Evolutionary conservation across 208 protist genomes (phyloP), one percentile per base, ranked within the genome.

Genomic region (Leishmania tarentolae): DNA sequence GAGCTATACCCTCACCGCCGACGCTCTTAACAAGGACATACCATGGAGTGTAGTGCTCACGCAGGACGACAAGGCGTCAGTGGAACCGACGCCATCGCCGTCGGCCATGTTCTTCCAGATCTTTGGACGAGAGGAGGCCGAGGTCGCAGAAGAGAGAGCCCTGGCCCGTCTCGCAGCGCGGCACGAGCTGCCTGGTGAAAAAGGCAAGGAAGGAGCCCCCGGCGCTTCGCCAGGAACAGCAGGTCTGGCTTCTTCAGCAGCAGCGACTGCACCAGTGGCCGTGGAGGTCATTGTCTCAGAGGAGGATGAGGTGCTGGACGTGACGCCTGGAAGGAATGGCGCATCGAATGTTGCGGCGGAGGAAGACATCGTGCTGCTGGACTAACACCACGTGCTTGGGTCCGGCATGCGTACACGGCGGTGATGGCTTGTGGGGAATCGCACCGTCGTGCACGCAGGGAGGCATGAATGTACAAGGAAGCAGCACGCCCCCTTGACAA

Each of bases 1-100:
- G 53, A 21, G 53, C 40, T 77, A 50, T 24, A 77, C 88, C 57
- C 80, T 97, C 61, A 69, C 88, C 6, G 87, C 91, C 9, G 91
- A 95, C 71, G 87, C 88, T 35, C 52, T 94, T 8, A 90, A 95
- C 77, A 89, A 87, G 52, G 85, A 92, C 3, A 85, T 93, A 46
- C 87, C 90, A 76, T 97, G 94, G 93, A 73, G 78, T 52, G 71
- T 96, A 6, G 57, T 90, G 42, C 83, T 97, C 31, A 21, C 69
- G 1, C 87, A 95, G 74, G 73, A n/a, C 31, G 80, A 28, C 53
- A 37, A 21, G 52, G 63, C 8, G n/a, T 11, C 28, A 31, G 13
- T 13, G 31, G 4, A 35, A 46, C 19, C 37, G 52, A 1, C 52
- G 31, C 50, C n/a, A n/a, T 46, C 37, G 46, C 0, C n/a, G 76